Base-by-base conservation (phyloP, 306 rosid genomes). In the Medicago ruthenica region DNA sequence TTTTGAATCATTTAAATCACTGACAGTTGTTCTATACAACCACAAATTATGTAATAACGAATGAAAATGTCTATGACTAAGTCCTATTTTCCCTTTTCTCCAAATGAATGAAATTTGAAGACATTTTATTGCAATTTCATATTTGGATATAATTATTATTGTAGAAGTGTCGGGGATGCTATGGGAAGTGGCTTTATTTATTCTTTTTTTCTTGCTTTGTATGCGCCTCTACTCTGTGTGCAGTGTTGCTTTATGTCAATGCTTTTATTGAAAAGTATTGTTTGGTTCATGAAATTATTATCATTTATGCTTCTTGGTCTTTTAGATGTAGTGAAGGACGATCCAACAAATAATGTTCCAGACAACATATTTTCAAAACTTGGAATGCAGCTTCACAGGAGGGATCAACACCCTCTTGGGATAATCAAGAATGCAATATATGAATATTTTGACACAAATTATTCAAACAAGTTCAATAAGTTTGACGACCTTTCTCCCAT, bases 371-470 rank as follows among this genome's bases (percentile, higher is more conserved):
- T 89, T 75, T 78, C 92, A 5, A 96, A 90, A 83, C 92, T 96
- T 74, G 98, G 99, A 61, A 69, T 90, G 96, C 96, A 96, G 78
- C 96, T 96, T 79, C 99, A 96, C 72, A 87, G 90, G 82, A 86
- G 96, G 89, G 90, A 90, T 82, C 86, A 90, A 15, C 98, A 92
- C 74, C 98, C 97, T 4, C 90, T 92, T 74, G 99, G 98, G 59
- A 96, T 92, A 75, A 73, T 96, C 69, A 96, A 89, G 92, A 96
- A 96, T 80, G 90, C 89, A 3, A 92, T 96, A 78, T 76, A 86
- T 10, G 90, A 92, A 22, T 96, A 92, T 75, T 92, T 96, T 63
- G 96, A 96, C 55, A 54, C 88, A 58, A 89, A 82, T 79, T 87
- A 92, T 82, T 82, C 92, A 57, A 87, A 89, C 77, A 88, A 89